These are phyloP conservation scores for Psilocybe cyanescens DNA, from an alignment of 768 basidiomycete genomes.

Conservation along the genomic window DNA sequence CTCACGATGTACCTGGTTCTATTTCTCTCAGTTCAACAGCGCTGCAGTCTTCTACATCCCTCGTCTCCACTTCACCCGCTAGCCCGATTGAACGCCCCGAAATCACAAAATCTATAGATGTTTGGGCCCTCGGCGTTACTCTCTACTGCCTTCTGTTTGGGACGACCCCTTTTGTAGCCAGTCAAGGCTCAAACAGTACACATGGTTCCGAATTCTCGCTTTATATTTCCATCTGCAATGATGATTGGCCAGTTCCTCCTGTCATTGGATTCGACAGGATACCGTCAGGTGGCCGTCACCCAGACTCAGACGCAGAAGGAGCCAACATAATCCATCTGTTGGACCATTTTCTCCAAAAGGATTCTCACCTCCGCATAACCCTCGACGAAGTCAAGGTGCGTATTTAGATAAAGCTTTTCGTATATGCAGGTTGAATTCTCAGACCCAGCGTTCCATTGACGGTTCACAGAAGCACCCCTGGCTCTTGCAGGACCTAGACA, in stretches of 20 bases:
- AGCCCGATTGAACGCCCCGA: constrained; percentile 39
- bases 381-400: constrained; percentile 81
- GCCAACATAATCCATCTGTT: constrained; percentile 70
- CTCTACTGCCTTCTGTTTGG: constrained; percentile 95
- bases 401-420: constrained; percentile 20
- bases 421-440: constrained; percentile 6
- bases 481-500: constrained; percentile 61
- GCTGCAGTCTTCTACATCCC: constrained; percentile 26
- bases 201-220: constrained; percentile 64
- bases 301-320: constrained; percentile 45
- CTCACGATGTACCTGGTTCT: constrained; percentile 33
- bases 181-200: constrained; percentile 19
- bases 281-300: constrained; percentile 61
- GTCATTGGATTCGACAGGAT: constrained; percentile 75
- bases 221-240: constrained; percentile 78
- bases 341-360: constrained; percentile 81
- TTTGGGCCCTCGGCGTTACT: constrained; percentile 98
- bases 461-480: constrained; percentile 57
- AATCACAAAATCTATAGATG: constrained; percentile 92
- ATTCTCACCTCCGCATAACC: constrained; percentile 71
- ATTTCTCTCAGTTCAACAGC: constrained; percentile 17
- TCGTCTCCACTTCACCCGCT: constrained; percentile 25
- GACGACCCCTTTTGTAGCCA: constrained; percentile 67
- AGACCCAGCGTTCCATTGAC: not conserved
- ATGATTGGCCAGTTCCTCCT: constrained; percentile 69